phyloP scores from a whole-genome alignment of 148 eudicot species.

The Arbutus unedo region DNA sequence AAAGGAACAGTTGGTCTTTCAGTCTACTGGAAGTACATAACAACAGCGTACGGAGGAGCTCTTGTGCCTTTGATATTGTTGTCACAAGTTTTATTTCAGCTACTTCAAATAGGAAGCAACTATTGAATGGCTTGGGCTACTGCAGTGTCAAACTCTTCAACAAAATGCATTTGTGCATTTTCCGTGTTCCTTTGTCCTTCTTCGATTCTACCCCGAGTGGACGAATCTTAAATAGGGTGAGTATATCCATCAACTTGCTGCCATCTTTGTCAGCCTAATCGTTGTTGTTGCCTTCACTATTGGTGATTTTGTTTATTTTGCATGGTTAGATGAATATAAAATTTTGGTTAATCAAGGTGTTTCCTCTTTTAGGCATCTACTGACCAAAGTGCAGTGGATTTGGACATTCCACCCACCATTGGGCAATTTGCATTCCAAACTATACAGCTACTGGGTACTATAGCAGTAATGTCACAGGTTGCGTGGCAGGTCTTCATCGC shows the following conservation, averaged over 20 bases:
- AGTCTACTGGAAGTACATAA: slow-evolving; percentile 56
- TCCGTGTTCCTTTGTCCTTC: slow-evolving; percentile 67
- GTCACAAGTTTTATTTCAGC: slow-evolving; percentile 44
- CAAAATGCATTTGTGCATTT: slow-evolving; percentile 53
- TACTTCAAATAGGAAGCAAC: slow-evolving; percentile 54
- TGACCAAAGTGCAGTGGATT: slow-evolving; percentile 56
- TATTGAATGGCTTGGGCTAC: slow-evolving; percentile 77
- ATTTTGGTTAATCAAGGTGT: not conserved
- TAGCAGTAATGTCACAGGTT: slow-evolving; percentile 54
- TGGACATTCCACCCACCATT: slow-evolving; percentile 31
- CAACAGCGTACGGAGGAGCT: slow-evolving; percentile 56
- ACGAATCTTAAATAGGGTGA: slow-evolving; percentile 54
- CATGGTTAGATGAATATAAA: not conserved
- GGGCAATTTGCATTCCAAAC: slow-evolving; percentile 35
- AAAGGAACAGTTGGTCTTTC: slow-evolving; percentile 55
- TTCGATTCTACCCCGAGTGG: slow-evolving; percentile 69
- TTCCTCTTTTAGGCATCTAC: slow-evolving; percentile 47
- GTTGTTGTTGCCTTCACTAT: not conserved
- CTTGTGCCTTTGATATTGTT: slow-evolving; percentile 53
- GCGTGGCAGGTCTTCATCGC: slow-evolving; percentile 60
- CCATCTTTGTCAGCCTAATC: not conserved
- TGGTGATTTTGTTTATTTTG: not conserved
- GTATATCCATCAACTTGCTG: slow-evolving; percentile 2
- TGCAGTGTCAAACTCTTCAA: slow-evolving; percentile 50
- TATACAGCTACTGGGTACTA: slow-evolving; percentile 47